Base-by-base conservation (phyloP, 768 basidiomycete species). In the Suillus bovinus region DNA sequence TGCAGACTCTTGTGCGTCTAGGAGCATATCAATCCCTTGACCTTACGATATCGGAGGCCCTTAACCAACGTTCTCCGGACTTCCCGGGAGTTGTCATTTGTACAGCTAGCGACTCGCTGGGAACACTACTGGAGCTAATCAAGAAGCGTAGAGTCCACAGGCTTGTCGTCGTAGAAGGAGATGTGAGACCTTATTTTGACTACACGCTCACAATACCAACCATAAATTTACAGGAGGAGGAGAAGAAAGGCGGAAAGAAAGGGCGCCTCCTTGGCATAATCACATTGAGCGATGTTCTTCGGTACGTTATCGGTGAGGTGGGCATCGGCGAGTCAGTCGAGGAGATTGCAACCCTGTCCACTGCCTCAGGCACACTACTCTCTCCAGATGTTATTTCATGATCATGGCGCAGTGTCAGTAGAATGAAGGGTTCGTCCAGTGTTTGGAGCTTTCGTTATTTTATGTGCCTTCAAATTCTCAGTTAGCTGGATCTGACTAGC, bases 51-150 rank as follows among this genome's bases (percentile, higher is more conserved):
- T 86, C 88, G 41, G 91, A 96, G 76, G 97, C 97, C 2, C 83
- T 99, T 55, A 89, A 87, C 65, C 92, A 96, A 71, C 90, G 97
- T 17, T 90, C 94, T 16, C 84, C 92, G 9, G 96, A 99, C 76
- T 99, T 99, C 73, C 93, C 94, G 9, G 97, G 97, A 16, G 96
- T 99, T 8, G 93, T 99, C 59, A 91, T 96, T 22, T 99, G 97
- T 72, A 94, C 93, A 0, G 93, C 94, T 1, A 84, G 88, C 2
- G 96, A 99, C 71, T 96, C 96, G 0, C 81, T 99, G 31, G 91
- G 90, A 4, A 94, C 93, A 2, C 84, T 99, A 8, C 83, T 99
- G 54, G 87, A 93, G 67, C 85, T 97, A 24, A 92, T 99, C 72
- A 94, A 93, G 77, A 93, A 95, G 74, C 87, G 95, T 33, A 82